These are phyloP conservation scores for Gymnopilus dilepis DNA, from an alignment of 768 basidiomycete species.

Conservation along the genomic window DNA sequence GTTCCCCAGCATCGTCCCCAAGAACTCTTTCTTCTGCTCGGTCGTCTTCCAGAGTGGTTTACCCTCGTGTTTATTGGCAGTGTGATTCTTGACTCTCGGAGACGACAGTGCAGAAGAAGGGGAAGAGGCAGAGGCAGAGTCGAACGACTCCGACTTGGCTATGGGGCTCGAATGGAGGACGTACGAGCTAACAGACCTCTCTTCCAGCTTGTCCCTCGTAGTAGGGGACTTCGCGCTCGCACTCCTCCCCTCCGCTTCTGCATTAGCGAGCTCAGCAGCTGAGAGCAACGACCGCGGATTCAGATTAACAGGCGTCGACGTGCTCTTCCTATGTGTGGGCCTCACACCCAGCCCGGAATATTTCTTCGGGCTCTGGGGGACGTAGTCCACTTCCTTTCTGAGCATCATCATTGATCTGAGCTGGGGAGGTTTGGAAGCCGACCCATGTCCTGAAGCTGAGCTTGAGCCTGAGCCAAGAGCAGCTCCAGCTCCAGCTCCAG, in stretches of 20 bases:
- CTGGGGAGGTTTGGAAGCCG: slow-evolving; percentile 38
- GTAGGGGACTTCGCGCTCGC: neutral
- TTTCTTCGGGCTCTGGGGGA: slow-evolving; percentile 74
- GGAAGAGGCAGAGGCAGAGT: neutral
- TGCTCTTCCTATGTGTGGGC: slow-evolving; percentile 27
- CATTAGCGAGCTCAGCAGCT: neutral
- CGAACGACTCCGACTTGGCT: neutral
- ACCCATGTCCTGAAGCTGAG: no score
- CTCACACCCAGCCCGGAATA: slow-evolving; percentile 15
- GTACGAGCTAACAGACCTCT: slow-evolving; percentile 8
- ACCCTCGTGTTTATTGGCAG: slow-evolving; percentile 19
- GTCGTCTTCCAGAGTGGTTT: slow-evolving; percentile 63
- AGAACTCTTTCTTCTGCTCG: slow-evolving; percentile 81
- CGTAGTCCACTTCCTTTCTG: slow-evolving; percentile 72
- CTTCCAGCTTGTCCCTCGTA: slow-evolving; percentile 10
- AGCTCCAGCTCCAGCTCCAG: neutral
- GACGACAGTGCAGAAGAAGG: no score
- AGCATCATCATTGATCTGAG: slow-evolving; percentile 68
- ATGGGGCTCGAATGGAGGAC: neutral
- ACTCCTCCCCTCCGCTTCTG: neutral
- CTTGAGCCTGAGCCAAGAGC: no score
- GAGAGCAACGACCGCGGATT: slow-evolving; percentile 1
- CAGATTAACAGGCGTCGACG: slow-evolving; percentile 17
- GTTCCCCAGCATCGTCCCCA: slow-evolving; percentile 87
- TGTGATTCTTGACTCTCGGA: neutral